Evolutionary conservation across 2,329 filamentous ascomycete genomes (phyloP), one percentile per base, ranked within the genome.

Genomic region (Cladosporium phlei): DNA sequence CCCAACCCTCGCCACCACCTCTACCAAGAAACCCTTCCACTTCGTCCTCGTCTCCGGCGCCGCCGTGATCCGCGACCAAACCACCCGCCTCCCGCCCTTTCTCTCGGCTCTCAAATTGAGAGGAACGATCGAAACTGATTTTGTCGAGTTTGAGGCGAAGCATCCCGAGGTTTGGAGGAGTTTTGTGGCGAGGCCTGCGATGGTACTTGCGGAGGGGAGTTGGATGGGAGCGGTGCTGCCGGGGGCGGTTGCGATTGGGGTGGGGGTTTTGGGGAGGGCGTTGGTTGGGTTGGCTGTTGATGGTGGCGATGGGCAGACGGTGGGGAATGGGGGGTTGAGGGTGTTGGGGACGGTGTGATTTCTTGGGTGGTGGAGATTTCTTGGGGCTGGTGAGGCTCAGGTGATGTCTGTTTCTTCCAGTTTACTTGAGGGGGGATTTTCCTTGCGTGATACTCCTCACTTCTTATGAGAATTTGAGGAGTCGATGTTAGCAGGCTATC

Each of bases 41-140:
- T 71, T 70, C 47, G 52, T 71, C 2, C 69, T 67, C 46, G 48
- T 63, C 8, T 64, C 61, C 46, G 67, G 68, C 7, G 56, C 47
- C 2, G 45, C 60, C 2, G 56, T 61, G 3, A 62, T 65, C 33
- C 52, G 58, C 20, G 64, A 68, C 38, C 54, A 63, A 49, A 52
- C 32, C 7, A 62, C 58, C 46, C 49, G 53, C 8, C 47, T 68
- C 38, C 27, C 37, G 5, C 30, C 28, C 2, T 22, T 34, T 7
- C 25, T 51, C 12, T 43, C 35, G 10, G 33, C 25, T 12, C 39
- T 42, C 33, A 29, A 50, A 42, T 19, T 32, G 11, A 25, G 22
- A 19, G 58, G 60, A 3, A 48, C 53, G 19, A 52, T 59, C 7
- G 62, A 65, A 49, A 57, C 50, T 8, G 50, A 52, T 10, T 52